Evolutionary conservation across 2,329 filamentous ascomycete genomes (phyloP).

Genomic region (Bipolaris zeicola): DNA sequence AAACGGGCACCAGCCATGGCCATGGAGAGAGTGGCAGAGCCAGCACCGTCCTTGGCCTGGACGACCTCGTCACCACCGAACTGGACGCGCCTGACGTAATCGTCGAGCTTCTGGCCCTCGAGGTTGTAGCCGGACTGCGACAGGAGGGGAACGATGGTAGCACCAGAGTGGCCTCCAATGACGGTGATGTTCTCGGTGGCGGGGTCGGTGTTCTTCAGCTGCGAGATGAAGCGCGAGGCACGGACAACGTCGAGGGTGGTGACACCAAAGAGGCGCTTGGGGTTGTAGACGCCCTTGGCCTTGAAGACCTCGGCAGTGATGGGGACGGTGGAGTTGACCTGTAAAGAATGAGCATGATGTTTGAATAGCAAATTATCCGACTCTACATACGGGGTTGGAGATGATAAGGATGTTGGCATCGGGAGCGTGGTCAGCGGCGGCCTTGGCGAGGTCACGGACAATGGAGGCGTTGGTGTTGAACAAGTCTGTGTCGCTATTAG

Average conservation of each 20-base stretch:
- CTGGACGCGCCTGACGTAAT: conserved; percentile 92
- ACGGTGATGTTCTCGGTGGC: conserved; percentile 93
- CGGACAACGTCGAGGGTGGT: conserved; percentile 99
- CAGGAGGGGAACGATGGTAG: conserved; percentile 97
- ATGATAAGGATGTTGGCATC: conserved; percentile 97
- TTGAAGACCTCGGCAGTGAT: conserved; percentile 98
- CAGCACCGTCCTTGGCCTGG: conserved; percentile 97
- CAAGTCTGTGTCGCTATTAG: conserved; percentile 66
- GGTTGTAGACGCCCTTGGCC: conserved; percentile 93
- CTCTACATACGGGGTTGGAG: conserved; percentile 78
- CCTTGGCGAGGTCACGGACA: conserved; percentile 97
- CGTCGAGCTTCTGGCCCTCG: conserved; percentile 72
- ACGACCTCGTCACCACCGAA: conserved; percentile 99
- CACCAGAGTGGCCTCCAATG: conserved; percentile 94
- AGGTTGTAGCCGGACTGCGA: conserved; percentile 92
- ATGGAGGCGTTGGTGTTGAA: conserved; percentile 99
- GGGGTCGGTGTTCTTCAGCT: conserved; percentile 90
- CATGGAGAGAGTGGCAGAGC: conserved; percentile 98
- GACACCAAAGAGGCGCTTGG: conserved; percentile 98
- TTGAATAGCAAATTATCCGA: background rate
- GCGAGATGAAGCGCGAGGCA: conserved; percentile 94
- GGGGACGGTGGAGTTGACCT: conserved; percentile 98
- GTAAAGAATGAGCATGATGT: conserved; percentile 15
- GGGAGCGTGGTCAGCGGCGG: conserved; percentile 83
- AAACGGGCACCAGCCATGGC: conserved; percentile 87